These are phyloP conservation scores for Nadsonia commutata DNA, from an alignment of 1,139 yeast species.

Conservation along the genomic window DNA sequence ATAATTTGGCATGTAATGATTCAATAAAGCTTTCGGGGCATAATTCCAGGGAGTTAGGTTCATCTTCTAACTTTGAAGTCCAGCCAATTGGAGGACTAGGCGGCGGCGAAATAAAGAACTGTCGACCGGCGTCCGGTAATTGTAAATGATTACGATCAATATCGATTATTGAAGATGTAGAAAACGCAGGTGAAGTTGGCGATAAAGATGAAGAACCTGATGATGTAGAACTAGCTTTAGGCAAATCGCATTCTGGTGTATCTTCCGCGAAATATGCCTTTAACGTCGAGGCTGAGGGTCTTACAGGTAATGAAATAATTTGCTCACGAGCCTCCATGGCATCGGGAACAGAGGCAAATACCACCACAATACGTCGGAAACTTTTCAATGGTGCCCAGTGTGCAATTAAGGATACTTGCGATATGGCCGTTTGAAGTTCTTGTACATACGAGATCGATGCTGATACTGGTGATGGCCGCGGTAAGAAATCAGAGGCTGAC, in stretches of 20 bases:
- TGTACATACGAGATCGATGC: constrained; percentile 1
- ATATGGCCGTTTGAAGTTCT: constrained; percentile 1
- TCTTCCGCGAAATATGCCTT: constrained; percentile 12
- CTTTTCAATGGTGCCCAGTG: constrained; percentile 25
- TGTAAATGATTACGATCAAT: constrained; percentile 15
- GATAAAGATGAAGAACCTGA: background rate
- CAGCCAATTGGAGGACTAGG: constrained; percentile 32
- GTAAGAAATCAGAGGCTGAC: background rate
- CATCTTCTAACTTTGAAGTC: constrained; percentile 24
- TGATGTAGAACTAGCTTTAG: background rate
- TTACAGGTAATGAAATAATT: constrained; percentile 3
- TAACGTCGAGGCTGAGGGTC: constrained; percentile 8
- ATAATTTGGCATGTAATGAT: background rate
- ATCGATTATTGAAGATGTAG: constrained; percentile 7
- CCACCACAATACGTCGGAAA: constrained; percentile 24
- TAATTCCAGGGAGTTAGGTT: constrained; percentile 18
- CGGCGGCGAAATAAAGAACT: constrained; percentile 30
- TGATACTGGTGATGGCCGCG: constrained; percentile 5
- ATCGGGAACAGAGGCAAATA: constrained; percentile 16
- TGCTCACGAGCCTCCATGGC: constrained; percentile 18
- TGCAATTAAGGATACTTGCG: constrained; percentile 9
- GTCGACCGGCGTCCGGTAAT: constrained; percentile 27
- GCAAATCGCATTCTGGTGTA: constrained; percentile 10
- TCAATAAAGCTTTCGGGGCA: constrained; percentile 1
- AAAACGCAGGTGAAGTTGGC: constrained; percentile 1